Percentiles rank a stretch among this genome's conserved stretches.
phyloP scores from a whole-genome alignment of 371 early-diverging fungal species.

The Mucor velutinosus region DNA sequence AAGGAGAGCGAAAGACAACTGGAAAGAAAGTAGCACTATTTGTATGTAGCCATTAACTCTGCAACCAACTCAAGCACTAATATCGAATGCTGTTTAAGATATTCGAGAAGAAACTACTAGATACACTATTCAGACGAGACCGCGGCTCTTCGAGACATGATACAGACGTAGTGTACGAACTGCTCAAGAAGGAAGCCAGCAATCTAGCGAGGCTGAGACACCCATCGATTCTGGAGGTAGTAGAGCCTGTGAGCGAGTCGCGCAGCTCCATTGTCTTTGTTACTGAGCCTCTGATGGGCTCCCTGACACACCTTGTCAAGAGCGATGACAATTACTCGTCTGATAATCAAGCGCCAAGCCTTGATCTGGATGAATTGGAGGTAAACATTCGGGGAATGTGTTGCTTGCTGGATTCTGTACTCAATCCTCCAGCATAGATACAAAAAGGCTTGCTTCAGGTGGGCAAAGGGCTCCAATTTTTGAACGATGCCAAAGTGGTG shows the following conservation, averaged over 20 bases:
- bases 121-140: conserved; percentile 53
- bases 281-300: conserved; percentile 75
- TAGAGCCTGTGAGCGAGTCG: conserved; percentile 81
- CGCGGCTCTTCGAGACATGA: conserved; percentile 52
- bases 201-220: conserved; percentile 82
- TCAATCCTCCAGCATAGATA: conserved; percentile 43
- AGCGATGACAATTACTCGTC: conserved; percentile 52
- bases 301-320: conserved; percentile 68
- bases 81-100: conserved; percentile 39
- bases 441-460: conserved; percentile 87
- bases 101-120: conserved; percentile 75
- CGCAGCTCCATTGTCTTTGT: conserved; percentile 77
- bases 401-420: background rate
- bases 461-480: conserved; percentile 72
- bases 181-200: conserved; percentile 67
- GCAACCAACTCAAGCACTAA: background rate
- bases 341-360: conserved; percentile 33
- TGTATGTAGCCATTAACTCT: conserved; percentile 29
- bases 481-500: conserved; percentile 76
- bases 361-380: conserved; percentile 80
- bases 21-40: conserved; percentile 65
- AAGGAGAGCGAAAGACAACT: conserved; percentile 62
- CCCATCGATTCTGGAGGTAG: conserved; percentile 80
- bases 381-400: conserved; percentile 21
- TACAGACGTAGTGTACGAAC: conserved; percentile 59